These are phyloP conservation scores for Penicillium oxalicum DNA, from an alignment of 2,329 filamentous ascomycete species.

Conservation along the genomic window DNA sequence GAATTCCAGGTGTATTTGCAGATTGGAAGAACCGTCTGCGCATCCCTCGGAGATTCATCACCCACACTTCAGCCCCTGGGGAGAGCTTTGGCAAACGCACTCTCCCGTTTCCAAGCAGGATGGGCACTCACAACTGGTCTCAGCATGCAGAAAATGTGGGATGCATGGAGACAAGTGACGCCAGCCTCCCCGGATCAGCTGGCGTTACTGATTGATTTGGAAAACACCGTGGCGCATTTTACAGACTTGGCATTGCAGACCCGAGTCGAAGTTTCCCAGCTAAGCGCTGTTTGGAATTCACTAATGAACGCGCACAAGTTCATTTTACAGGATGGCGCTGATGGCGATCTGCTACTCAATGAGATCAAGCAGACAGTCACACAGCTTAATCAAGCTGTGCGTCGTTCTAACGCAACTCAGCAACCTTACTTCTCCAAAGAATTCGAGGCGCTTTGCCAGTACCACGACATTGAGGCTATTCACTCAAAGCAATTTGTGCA, in stretches of 20 bases:
- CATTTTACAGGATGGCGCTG: conserved; percentile 32
- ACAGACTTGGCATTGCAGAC: conserved; percentile 34
- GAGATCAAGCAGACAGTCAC: conserved; percentile 35
- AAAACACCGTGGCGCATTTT: conserved; percentile 33
- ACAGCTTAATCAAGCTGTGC: conserved; percentile 29
- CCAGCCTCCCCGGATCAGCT: conserved; percentile 35
- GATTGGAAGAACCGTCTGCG: conserved; percentile 31
- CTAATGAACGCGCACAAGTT: conserved; percentile 35
- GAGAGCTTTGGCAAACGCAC: conserved; percentile 23
- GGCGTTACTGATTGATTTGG: conserved; percentile 31
- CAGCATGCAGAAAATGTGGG: conserved; percentile 77
- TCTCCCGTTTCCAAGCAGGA: conserved; percentile 58
- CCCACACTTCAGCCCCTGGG: conserved; percentile 24
- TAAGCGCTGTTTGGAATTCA: conserved; percentile 33
- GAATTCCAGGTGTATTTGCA: conserved; percentile 51
- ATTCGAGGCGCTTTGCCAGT: conserved; percentile 46
- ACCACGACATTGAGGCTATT: conserved; percentile 33
- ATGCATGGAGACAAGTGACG: conserved; percentile 58
- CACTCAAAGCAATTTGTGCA: conserved; percentile 17
- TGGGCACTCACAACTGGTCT: conserved; percentile 70
- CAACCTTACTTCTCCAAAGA: conserved; percentile 42
- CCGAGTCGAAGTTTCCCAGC: conserved; percentile 30
- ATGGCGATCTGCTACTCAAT: conserved; percentile 32
- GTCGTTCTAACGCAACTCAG: conserved; percentile 23
- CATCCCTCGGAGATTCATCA: conserved; percentile 28